A percentile compares a stretch with the other conserved stretches of the same genome.
Evolutionary conservation across 441 rosid genomes (phyloP).

Genomic region (Erysimum pusillum): DNA sequence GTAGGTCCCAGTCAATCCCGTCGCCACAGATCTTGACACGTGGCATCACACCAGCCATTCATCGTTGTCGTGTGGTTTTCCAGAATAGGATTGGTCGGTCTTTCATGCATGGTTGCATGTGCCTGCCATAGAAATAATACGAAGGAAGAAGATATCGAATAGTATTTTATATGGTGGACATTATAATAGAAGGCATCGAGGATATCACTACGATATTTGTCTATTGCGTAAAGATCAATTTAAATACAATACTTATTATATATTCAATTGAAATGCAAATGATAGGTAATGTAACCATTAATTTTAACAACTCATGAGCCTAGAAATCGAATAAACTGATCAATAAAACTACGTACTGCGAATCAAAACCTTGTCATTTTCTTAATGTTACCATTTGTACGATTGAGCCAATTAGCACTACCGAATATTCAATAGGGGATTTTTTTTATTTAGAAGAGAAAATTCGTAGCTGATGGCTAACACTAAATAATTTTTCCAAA

Average conservation of each 20-base stretch:
- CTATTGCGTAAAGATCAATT: conserved; percentile 33
- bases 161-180: conserved; percentile 39
- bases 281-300: background rate
- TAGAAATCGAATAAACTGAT: conserved; percentile 1
- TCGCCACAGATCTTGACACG: conserved; percentile 41
- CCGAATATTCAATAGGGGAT: background rate
- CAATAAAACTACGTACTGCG: conserved; percentile 1
- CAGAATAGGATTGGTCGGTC: conserved; percentile 51
- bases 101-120: conserved; percentile 49
- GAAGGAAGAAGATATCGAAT: conserved; percentile 20
- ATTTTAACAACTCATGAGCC: conserved; percentile 11
- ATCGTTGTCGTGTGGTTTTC: conserved; percentile 32
- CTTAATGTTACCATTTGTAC: conserved; percentile 18
- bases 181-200: conserved; percentile 20
- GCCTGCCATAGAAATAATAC: conserved; percentile 36
- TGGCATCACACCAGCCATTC: conserved; percentile 42
- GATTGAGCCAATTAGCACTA: conserved; percentile 33
- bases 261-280: background rate
- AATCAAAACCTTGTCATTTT: conserved; percentile 32
- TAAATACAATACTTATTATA: background rate
- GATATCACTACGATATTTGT: conserved; percentile 33
- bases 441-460: background rate
- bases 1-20: conserved; percentile 8
- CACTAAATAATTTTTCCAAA: background rate
- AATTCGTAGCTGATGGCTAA: conserved; percentile 9